These are phyloP conservation scores for Paramyrothecium roridum DNA, from an alignment of 2,329 filamentous ascomycete genomes.

Conservation along the genomic window DNA sequence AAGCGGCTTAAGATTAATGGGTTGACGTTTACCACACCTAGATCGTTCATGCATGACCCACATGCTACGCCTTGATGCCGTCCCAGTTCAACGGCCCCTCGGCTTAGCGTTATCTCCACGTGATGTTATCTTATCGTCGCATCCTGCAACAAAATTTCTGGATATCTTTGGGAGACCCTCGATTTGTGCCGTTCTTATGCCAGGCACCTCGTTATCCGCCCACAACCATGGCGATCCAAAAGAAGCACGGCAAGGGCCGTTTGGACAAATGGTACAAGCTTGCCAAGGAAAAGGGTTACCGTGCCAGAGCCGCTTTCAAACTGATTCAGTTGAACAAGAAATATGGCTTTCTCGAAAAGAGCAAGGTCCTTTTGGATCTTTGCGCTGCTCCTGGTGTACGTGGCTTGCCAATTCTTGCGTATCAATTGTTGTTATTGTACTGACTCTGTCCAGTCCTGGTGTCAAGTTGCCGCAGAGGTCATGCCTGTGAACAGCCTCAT, in stretches of 20 bases:
- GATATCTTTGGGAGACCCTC: conserved; percentile 16
- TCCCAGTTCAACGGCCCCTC: too few species aligned
- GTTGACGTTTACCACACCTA: neutral
- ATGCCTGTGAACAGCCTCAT: conserved; percentile 92
- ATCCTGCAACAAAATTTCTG: conserved; percentile 29
- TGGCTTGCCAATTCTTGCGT: neutral
- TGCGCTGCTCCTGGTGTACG: conserved; percentile 90
- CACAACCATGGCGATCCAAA: conserved; percentile 82
- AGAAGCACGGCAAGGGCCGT: conserved; percentile 98
- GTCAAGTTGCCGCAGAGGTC: conserved; percentile 90
- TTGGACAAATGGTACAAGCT: conserved; percentile 99
- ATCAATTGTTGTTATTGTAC: conserved; percentile 2
- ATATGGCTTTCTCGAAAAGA: conserved; percentile 96
- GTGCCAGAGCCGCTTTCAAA: conserved; percentile 95
- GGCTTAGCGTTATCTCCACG: conserved; percentile 26
- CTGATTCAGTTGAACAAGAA: conserved; percentile 98
- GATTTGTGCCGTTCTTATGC: neutral
- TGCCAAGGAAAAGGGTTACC: conserved; percentile 96
- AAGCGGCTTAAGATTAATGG: neutral
- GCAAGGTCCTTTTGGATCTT: conserved; percentile 93
- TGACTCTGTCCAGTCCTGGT: conserved; percentile 70
- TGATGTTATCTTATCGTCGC: conserved; percentile 24
- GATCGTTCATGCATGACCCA: neutral
- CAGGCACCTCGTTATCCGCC: neutral
- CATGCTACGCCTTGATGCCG: neutral